Conservation (phyloP, 2,329 filamentous ascomycete genomes). For the Botrytis medusae region DNA sequence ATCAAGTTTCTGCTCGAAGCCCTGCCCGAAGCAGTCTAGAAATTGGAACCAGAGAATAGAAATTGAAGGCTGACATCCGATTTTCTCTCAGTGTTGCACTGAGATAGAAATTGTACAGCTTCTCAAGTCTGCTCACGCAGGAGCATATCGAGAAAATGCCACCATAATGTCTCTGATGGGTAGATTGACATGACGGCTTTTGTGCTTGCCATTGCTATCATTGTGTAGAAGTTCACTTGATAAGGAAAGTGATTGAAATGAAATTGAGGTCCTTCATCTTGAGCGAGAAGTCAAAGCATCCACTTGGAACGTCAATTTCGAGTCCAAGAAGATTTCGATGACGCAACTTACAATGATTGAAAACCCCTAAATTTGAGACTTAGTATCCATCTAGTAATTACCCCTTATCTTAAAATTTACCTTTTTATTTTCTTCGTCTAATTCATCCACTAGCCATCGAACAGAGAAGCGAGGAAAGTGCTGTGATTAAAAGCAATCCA, state of each 20-base stretch:
- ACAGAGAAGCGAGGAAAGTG: not conserved
- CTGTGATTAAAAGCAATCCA: not conserved
- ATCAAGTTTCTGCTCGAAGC: not conserved
- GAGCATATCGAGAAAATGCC: not conserved
- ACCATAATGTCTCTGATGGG: not conserved
- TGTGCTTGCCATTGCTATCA: not conserved
- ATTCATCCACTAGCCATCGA: not conserved
- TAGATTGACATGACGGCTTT: not conserved
- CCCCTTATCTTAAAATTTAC: not conserved
- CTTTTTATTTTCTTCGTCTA: fast-evolving
- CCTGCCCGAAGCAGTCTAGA: not conserved
- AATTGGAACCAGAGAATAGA: not conserved
- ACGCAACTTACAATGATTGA: not conserved
- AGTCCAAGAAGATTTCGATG: not conserved
- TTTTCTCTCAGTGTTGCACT: not conserved
- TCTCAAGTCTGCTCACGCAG: not conserved
- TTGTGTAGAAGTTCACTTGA: not conserved
- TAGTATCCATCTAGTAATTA: not conserved
- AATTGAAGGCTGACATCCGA: not conserved
- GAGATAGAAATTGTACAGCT: not conserved
- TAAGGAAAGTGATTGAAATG: not conserved
- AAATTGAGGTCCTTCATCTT: not conserved
- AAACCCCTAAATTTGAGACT: not conserved
- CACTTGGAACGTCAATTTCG: not conserved
- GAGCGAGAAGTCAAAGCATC: not conserved